phyloP scores from a whole-genome alignment of 208 protist species.

The Leishmania braziliensis region DNA sequence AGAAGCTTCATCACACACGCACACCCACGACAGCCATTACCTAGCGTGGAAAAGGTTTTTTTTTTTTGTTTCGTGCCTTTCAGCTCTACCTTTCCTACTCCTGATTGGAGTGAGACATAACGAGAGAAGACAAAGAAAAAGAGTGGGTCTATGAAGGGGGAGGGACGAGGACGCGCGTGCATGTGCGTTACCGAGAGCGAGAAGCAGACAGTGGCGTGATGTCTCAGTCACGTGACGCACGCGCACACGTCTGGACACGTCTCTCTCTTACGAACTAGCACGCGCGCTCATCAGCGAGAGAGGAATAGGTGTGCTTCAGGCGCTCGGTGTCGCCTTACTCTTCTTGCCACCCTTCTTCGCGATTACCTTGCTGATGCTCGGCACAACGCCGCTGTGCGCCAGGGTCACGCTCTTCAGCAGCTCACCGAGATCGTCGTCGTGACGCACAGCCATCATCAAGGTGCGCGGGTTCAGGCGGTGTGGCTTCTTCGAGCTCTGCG shows the following conservation, averaged over 20 bases:
- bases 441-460: conserved; percentile 78
- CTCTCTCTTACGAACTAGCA: neutral
- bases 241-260: neutral
- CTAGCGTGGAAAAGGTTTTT: neutral
- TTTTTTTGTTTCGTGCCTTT: neutral
- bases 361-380: conserved; percentile 77
- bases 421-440: conserved; percentile 77
- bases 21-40: neutral
- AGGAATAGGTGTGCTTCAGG: conserved; percentile 24
- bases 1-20: neutral
- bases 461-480: conserved; percentile 77
- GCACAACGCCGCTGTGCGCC: conserved; percentile 82
- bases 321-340: conserved; percentile 59
- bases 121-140: neutral
- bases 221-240: neutral
- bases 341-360: conserved; percentile 77
- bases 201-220: neutral
- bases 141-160: conserved; percentile 20
- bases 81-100: neutral
- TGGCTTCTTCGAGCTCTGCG: conserved; percentile 67
- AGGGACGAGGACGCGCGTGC: neutral
- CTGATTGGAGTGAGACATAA: neutral
- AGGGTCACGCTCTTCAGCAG: conserved; percentile 73
- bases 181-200: neutral
- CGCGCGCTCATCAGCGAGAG: neutral